phyloP scores from a whole-genome alignment of 129 eudicot genomes.

The Pulicaria dysenterica region DNA sequence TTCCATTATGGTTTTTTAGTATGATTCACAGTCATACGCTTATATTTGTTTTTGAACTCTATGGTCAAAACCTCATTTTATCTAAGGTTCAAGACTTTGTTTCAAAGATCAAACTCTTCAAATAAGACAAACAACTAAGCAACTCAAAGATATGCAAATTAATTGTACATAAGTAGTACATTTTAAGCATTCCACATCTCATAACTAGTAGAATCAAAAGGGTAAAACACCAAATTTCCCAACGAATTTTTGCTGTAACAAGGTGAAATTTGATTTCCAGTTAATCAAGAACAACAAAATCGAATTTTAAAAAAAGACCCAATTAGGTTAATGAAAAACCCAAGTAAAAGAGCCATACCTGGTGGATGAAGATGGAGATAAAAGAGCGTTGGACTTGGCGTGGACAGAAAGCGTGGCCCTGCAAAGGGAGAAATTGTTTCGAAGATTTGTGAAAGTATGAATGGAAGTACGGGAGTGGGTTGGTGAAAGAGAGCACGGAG shows the following conservation, averaged over 20 bases:
- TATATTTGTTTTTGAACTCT: neutral
- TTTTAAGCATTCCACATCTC: neutral
- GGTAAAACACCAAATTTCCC: neutral
- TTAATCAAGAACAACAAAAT: constrained; percentile 18
- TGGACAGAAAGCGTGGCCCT: constrained; percentile 44
- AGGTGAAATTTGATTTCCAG: constrained; percentile 10
- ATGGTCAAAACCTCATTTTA: neutral
- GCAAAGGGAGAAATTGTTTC: constrained; percentile 35
- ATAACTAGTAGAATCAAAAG: constrained; percentile 13
- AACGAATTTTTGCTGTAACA: neutral
- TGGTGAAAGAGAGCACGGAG: constrained; percentile 35
- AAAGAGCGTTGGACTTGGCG: constrained; percentile 25
- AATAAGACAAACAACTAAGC: neutral
- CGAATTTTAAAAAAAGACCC: constrained; percentile 5
- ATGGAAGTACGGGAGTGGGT: constrained; percentile 25
- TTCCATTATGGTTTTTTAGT: no score
- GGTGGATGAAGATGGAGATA: constrained; percentile 30
- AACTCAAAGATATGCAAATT: neutral
- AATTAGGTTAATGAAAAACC: neutral
- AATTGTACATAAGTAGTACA: neutral
- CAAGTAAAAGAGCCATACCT: neutral
- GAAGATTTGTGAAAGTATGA: constrained; percentile 10
- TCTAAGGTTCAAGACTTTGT: neutral
- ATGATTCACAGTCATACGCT: neutral
- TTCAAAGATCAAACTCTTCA: neutral